These are phyloP conservation scores for Metarhizium guizhouense DNA, from an alignment of 2,329 filamentous ascomycete genomes.

Conservation along the genomic window DNA sequence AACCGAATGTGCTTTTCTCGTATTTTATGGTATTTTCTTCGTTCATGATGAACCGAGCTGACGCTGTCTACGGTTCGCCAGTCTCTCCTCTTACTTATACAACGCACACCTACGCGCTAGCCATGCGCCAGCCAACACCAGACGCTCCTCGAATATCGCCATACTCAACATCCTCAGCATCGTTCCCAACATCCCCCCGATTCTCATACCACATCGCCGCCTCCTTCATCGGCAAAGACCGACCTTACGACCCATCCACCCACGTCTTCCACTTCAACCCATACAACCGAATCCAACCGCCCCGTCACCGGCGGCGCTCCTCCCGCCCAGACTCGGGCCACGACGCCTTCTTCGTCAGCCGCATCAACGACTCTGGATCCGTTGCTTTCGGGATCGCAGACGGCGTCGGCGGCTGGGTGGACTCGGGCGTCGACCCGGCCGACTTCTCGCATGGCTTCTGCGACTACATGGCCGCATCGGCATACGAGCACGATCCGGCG, in stretches of 20 bases:
- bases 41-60: background rate
- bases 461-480: conserved; percentile 79
- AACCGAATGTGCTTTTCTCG: background rate
- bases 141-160: background rate
- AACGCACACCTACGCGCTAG: background rate
- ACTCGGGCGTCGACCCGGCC: conserved; percentile 85
- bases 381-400: conserved; percentile 87
- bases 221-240: conserved; percentile 66
- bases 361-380: conserved; percentile 60
- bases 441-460: conserved; percentile 94
- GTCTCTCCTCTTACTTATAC: background rate
- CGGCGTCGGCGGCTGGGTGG: conserved; percentile 90
- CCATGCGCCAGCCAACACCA: background rate
- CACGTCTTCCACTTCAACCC: conserved; percentile 68
- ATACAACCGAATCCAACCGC: conserved; percentile 47
- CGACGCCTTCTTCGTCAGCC: conserved; percentile 89
- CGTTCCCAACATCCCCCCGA: conserved; percentile 16
- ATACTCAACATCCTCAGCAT: conserved; percentile 11
- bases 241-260: conserved; percentile 55
- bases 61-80: background rate
- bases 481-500: conserved; percentile 45
- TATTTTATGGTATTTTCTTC: background rate
- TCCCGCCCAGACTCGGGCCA: conserved; percentile 72
- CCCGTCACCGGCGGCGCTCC: conserved; percentile 23
- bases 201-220: conserved; percentile 65